Conservation (phyloP, 768 basidiomycete genomes). For the Sarcodon sp. region DNA sequence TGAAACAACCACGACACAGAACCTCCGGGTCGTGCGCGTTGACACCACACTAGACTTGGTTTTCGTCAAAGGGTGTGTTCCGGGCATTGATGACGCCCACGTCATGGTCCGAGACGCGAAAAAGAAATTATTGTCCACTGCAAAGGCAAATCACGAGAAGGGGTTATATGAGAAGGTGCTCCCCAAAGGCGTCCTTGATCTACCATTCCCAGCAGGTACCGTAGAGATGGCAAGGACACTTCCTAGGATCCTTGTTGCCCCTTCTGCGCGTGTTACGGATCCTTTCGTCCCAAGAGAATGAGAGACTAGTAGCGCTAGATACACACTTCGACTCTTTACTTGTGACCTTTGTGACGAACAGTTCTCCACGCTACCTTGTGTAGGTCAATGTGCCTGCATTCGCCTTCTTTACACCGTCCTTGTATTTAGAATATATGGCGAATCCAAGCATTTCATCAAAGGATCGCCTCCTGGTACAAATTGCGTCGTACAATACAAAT, state of each 20-base stretch:
- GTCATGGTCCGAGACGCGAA: conserved; percentile 83
- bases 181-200: conserved; percentile 67
- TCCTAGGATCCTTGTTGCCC: conserved; percentile 57
- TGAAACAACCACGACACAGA: conserved; percentile 71
- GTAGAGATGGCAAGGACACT: conserved; percentile 55
- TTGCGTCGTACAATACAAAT: conserved; percentile 88
- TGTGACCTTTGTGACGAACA: too few relatives aligned
- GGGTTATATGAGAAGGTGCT: conserved; percentile 67
- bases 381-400: too few relatives aligned
- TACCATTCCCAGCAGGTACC: conserved; percentile 92
- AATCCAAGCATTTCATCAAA: conserved; percentile 3
- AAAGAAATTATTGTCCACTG: conserved; percentile 61
- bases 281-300: conserved; percentile 71
- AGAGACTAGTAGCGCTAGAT: conserved; percentile 1
- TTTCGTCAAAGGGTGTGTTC: conserved; percentile 85
- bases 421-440: not conserved
- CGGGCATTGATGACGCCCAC: conserved; percentile 81
- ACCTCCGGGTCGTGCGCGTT: conserved; percentile 79
- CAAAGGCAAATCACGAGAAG: conserved; percentile 53
- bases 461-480: conserved; percentile 48
- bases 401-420: too few relatives aligned
- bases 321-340: too few relatives aligned
- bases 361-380: too few relatives aligned
- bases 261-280: conserved; percentile 52
- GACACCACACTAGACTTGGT: conserved; percentile 80